A percentile compares a stretch with the other conserved stretches of the same genome.
Conservation (phyloP, 148 eudicot genomes). For the Rhododendron simsii region DNA sequence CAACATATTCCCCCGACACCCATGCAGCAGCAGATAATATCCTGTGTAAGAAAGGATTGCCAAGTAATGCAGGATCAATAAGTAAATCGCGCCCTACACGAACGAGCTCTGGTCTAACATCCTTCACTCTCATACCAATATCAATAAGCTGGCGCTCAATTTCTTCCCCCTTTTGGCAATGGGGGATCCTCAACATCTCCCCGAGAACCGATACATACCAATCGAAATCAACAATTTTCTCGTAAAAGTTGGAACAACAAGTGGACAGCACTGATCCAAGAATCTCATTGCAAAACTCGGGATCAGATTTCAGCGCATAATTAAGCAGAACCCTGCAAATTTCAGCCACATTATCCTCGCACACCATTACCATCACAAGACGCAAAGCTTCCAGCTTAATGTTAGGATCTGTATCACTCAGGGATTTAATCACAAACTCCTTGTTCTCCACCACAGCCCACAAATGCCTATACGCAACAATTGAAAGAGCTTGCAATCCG, state of each 20-base stretch:
- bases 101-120: slow-evolving; percentile 76
- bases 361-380: slow-evolving; percentile 82
- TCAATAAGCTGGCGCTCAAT: slow-evolving; percentile 81
- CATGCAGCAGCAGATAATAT: slow-evolving; percentile 85
- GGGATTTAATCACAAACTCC: slow-evolving; percentile 63
- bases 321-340: slow-evolving; percentile 60
- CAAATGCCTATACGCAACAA: slow-evolving; percentile 41
- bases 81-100: slow-evolving; percentile 68
- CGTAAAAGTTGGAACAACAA: slow-evolving; percentile 69
- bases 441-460: slow-evolving; percentile 75
- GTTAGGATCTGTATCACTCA: slow-evolving; percentile 68
- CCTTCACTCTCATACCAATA: slow-evolving; percentile 94
- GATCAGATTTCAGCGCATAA: slow-evolving; percentile 77
- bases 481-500: slow-evolving; percentile 64
- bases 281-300: slow-evolving; percentile 79
- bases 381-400: slow-evolving; percentile 61
- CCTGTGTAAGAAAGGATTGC: slow-evolving; percentile 71
- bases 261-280: slow-evolving; percentile 54
- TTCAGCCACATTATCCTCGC: slow-evolving; percentile 69
- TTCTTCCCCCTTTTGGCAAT: slow-evolving; percentile 83
- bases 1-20: slow-evolving; percentile 80
- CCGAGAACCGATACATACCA: slow-evolving; percentile 52
- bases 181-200: slow-evolving; percentile 74
- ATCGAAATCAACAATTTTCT: slow-evolving; percentile 26
- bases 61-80: slow-evolving; percentile 92